A percentile compares a stretch with the other conserved stretches of the same genome.
Conservation (phyloP, 306 rosid genomes). For the Dicorynia guianensis region DNA sequence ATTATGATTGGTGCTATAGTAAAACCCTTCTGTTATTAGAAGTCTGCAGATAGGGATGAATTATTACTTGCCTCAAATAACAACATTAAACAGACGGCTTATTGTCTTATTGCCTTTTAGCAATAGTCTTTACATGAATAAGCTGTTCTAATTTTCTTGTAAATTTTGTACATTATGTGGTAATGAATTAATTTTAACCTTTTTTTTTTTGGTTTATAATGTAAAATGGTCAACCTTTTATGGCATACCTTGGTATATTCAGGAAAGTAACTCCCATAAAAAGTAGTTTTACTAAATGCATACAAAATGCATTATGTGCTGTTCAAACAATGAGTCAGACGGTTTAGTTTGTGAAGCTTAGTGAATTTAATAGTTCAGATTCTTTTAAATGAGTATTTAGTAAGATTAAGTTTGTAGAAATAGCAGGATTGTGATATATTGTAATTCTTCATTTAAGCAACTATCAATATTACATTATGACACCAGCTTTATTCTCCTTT, state of each 20-base stretch:
- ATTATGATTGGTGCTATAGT: slow-evolving; percentile 4
- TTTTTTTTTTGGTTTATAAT: neutral
- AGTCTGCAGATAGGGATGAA: neutral
- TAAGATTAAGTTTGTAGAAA: too few species aligned
- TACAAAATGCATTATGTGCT: too few species aligned
- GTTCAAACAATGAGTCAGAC: too few species aligned
- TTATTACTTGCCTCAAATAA: neutral
- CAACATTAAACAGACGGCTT: neutral
- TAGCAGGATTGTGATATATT: too few species aligned
- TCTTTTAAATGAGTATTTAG: too few species aligned
- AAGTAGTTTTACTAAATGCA: too few species aligned
- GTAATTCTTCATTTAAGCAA: neutral
- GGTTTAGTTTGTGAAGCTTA: too few species aligned
- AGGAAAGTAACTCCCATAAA: too few species aligned
- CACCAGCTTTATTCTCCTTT: neutral
- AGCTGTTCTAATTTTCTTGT: slow-evolving; percentile 4
- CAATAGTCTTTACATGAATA: neutral
- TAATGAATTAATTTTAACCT: neutral
- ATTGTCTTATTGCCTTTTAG: neutral
- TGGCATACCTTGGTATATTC: slow-evolving; percentile 12
- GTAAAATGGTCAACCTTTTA: slow-evolving; percentile 7
- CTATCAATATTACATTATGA: neutral
- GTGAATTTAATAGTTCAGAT: too few species aligned
- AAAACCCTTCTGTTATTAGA: slow-evolving; percentile 3
- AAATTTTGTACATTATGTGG: neutral